phyloP scores from a whole-genome alignment of 2,329 filamentous ascomycete species.

The Rutstroemia sp. region DNA sequence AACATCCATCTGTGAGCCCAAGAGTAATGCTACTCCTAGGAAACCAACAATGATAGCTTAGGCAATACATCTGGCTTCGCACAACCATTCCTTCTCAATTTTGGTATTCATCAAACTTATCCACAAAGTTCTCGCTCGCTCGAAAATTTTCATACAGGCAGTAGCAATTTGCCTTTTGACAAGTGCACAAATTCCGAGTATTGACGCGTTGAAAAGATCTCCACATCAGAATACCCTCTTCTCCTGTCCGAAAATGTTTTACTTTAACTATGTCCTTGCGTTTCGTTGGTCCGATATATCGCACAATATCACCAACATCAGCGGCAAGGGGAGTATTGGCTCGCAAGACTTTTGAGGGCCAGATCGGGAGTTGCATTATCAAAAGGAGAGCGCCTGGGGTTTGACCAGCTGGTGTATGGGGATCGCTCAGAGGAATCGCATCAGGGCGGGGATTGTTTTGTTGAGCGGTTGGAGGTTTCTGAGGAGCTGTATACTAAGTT shows the following conservation, averaged over 20 bases:
- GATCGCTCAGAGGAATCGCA: no score
- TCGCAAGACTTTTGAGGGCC: not conserved
- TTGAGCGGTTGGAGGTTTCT: no score
- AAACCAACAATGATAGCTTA: no score
- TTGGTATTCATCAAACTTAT: no score
- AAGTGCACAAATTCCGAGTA: not conserved
- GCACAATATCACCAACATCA: not conserved
- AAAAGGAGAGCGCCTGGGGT: not conserved
- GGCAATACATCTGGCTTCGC: no score
- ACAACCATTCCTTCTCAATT: no score
- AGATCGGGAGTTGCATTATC: not conserved
- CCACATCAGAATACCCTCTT: slow-evolving; percentile 1
- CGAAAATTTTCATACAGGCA: slow-evolving; percentile 4
- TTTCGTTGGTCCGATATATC: not conserved
- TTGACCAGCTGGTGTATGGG: no score
- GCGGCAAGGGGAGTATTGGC: not conserved
- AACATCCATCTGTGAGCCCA: no score
- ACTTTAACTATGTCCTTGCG: not conserved
- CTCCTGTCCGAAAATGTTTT: slow-evolving; percentile 1
- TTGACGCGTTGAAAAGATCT: not conserved
- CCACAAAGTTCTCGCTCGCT: not conserved
- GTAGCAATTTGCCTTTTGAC: not conserved
- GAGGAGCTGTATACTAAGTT: no score
- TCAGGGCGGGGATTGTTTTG: no score
- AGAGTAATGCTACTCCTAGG: no score